Evolutionary conservation across 2,329 filamentous ascomycete species (phyloP), one percentile per base, ranked within the genome.

Genomic region (Cryphonectria radicalis): DNA sequence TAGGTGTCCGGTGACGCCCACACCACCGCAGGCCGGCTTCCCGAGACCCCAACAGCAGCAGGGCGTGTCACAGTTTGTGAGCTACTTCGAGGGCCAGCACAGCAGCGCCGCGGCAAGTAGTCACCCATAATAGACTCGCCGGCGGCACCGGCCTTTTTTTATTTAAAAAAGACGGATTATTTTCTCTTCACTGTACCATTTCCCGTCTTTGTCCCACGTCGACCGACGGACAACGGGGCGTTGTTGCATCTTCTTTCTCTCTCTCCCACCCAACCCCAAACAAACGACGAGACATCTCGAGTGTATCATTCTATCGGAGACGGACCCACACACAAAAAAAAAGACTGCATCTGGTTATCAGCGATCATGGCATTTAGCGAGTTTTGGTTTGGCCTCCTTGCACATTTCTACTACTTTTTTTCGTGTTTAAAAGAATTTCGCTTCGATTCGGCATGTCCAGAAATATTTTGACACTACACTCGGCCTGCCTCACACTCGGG

Each of bases 1-100:
- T 32, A 84, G 89, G 69, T 90, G 88, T 76, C 89, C 89, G 0
- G 87, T 90, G 60, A 91, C 89, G 1, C 89, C 89, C 14, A 89
- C 89, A 25, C 89, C 89, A 25, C 89, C 88, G 75, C 80, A 83
- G 74, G 65, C 73, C 42, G 76, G 77, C 50, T 81, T 82, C 67
- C 73, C 77, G n/a, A 80, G 82, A 67, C 80, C 80, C 72, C 80
- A 81, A 71, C 81, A 82, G 71, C 80, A 81, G 71, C 81, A 83
- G 71, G 84, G 85, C 72, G 79, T 83, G 70, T 80, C 82, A 74
- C 85, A 87, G 72, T 81, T 83, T 77, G 76, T 82, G 72, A 76
- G 82, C 25, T 84, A 84, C 77, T 83, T 83, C 78, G 84, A 85
- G 68, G 79, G 82, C 50, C 80, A 83, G 76, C 78, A 81, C 71